A percentile compares a stretch with the other conserved stretches of the same genome.
These are phyloP conservation scores for Xanthoceras sorbifolium DNA, from an alignment of 345 rosid genomes.

Conservation along the genomic window DNA sequence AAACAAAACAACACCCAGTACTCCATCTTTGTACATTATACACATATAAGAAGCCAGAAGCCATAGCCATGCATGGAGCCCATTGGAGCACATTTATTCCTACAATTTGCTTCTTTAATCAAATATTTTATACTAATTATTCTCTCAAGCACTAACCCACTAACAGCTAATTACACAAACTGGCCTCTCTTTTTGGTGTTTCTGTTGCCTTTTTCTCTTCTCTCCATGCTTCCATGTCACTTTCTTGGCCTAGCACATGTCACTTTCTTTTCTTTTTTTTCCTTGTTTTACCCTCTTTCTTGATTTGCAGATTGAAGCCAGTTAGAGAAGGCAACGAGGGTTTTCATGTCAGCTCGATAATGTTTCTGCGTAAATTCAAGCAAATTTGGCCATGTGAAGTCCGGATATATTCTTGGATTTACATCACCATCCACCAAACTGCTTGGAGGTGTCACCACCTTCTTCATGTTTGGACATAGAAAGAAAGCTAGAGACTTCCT, in stretches of 20 bases:
- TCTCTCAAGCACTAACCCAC: slow-evolving; percentile 11
- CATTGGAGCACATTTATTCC: slow-evolving; percentile 5
- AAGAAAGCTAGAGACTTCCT: slow-evolving; percentile 69
- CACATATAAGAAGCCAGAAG: background rate
- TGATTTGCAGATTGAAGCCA: slow-evolving; percentile 33
- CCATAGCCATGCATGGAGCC: background rate
- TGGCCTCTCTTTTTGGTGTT: slow-evolving; percentile 15
- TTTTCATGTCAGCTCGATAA: slow-evolving; percentile 57
- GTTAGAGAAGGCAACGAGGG: slow-evolving; percentile 47
- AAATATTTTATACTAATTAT: slow-evolving; percentile 1
- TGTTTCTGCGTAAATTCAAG: slow-evolving; percentile 60
- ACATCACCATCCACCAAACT: slow-evolving; percentile 27
- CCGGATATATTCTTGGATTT: slow-evolving; percentile 53
- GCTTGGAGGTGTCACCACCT: slow-evolving; percentile 46
- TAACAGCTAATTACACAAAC: slow-evolving; percentile 9
- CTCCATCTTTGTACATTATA: background rate
- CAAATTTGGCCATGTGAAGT: slow-evolving; percentile 54
- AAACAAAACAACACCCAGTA: background rate
- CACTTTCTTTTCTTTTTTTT: background rate
- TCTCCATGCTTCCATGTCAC: background rate
- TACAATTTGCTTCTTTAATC: background rate
- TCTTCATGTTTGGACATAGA: slow-evolving; percentile 49
- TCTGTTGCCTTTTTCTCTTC: slow-evolving; percentile 12
- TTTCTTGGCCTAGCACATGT: background rate
- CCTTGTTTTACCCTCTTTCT: background rate